phyloP scores from a whole-genome alignment of 2,329 filamentous ascomycete genomes.

The Alternaria longipes region DNA sequence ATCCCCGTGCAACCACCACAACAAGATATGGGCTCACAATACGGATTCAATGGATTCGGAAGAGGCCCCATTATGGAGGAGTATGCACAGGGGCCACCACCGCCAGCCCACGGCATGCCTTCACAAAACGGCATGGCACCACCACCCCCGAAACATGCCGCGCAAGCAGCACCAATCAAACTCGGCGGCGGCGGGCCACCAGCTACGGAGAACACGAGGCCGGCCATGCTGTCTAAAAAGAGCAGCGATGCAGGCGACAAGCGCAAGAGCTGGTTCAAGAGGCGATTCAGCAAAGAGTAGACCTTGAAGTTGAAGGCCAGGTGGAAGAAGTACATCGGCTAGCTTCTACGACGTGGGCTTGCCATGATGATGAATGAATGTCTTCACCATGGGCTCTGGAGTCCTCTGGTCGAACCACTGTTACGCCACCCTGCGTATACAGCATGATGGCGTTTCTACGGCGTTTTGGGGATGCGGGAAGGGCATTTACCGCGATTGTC shows the following conservation, averaged over 20 bases:
- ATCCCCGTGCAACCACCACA: constrained; percentile 54
- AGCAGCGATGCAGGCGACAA: constrained; percentile 59
- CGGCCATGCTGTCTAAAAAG: constrained; percentile 36
- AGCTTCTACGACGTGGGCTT: constrained; percentile 8
- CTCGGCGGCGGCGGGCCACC: constrained; percentile 29
- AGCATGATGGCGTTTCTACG: constrained; percentile 22
- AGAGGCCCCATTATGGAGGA: constrained; percentile 55
- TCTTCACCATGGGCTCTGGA: constrained; percentile 9
- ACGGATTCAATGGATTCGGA: constrained; percentile 68
- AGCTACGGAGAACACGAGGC: constrained; percentile 18
- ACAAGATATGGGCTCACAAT: constrained; percentile 55
- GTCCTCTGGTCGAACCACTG: constrained; percentile 16
- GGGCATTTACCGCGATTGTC: constrained; percentile 19
- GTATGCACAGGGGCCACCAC: constrained; percentile 37
- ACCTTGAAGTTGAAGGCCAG: neutral
- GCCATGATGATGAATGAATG: constrained; percentile 21
- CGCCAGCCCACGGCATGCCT: constrained; percentile 15
- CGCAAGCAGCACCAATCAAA: constrained; percentile 36
- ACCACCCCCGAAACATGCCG: constrained; percentile 30
- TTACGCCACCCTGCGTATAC: constrained; percentile 11
- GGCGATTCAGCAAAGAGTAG: constrained; percentile 76
- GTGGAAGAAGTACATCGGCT: neutral
- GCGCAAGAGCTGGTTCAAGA: constrained; percentile 89
- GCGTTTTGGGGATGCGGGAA: constrained; percentile 18
- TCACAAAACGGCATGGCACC: constrained; percentile 14